Evolutionary conservation across 208 protist species (phyloP).

Genomic region (Acanthamoeba triangularis): DNA sequence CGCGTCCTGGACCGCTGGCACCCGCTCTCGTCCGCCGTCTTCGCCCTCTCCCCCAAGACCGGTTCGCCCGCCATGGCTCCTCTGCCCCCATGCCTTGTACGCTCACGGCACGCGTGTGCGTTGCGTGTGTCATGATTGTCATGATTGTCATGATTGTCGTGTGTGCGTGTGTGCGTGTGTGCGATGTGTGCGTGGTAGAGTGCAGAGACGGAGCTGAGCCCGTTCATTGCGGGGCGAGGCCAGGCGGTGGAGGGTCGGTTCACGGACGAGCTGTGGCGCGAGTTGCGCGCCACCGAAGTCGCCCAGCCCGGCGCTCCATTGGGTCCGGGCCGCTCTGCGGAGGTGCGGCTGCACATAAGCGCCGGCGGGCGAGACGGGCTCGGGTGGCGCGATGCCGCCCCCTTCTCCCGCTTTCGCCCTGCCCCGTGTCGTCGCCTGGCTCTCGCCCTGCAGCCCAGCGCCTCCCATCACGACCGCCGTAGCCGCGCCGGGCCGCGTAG

Average conservation of each 20-base stretch:
- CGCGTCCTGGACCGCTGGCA: neutral
- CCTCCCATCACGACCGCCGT: no score
- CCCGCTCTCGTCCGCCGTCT: neutral
- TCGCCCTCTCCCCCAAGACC: neutral
- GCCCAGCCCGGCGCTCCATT: neutral
- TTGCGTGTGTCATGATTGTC: no score
- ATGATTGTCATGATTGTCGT: neutral
- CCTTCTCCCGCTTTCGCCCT: neutral
- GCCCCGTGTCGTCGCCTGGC: neutral
- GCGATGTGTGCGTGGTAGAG: neutral
- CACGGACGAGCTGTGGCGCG: neutral
- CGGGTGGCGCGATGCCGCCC: neutral
- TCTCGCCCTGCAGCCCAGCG: no score
- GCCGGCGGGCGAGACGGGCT: neutral
- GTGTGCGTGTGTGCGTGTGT: neutral
- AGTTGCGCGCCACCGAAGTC: neutral
- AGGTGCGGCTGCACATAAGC: slow-evolving; percentile 8
- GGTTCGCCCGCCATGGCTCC: neutral
- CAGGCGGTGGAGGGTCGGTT: neutral
- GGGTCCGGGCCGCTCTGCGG: neutral
- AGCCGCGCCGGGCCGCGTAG: no score
- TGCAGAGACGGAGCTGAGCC: neutral
- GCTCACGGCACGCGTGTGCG: neutral
- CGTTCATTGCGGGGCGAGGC: neutral
- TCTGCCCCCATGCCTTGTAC: no score